Evolutionary conservation across 2,329 filamentous ascomycete species (phyloP).

Genomic region (Ascochyta viciae-villosae): DNA sequence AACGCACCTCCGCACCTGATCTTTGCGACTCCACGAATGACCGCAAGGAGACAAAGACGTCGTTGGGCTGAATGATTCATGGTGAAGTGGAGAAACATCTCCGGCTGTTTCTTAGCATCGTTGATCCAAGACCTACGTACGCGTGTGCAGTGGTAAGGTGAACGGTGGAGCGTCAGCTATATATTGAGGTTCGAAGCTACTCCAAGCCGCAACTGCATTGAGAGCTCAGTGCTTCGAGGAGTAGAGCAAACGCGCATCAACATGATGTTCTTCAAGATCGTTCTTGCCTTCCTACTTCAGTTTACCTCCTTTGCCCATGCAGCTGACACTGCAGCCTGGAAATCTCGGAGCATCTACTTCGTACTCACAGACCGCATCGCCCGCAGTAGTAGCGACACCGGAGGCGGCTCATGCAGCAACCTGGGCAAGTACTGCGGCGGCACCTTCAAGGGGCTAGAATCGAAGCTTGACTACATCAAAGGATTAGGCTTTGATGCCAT

Average conservation of each 20-base stretch:
- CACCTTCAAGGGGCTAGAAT: conserved; percentile 58
- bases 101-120: conserved; percentile 4
- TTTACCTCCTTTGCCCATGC: conserved; percentile 30
- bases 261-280: conserved; percentile 28
- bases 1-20: conserved; percentile 11
- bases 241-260: neutral
- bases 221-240: neutral
- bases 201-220: neutral
- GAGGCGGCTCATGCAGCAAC: conserved; percentile 40
- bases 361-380: conserved; percentile 47
- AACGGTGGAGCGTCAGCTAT: conserved; percentile 9
- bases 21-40: conserved; percentile 10
- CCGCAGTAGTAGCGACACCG: conserved; percentile 41
- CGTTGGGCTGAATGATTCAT: conserved; percentile 9
- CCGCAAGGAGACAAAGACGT: conserved; percentile 1
- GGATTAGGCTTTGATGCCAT: conserved; percentile 59
- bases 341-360: conserved; percentile 49
- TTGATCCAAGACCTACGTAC: conserved; percentile 12
- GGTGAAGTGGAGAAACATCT: conserved; percentile 1
- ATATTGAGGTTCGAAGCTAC: conserved; percentile 5
- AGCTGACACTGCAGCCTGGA: conserved; percentile 45
- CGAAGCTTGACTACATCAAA: conserved; percentile 60
- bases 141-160: neutral
- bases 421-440: conserved; percentile 58
- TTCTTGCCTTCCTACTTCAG: conserved; percentile 26